Percentiles rank a stretch among this genome's conserved stretches.
phyloP scores from a whole-genome alignment of 352 stramenopile species.

The Globisporangium heterothallicum region DNA sequence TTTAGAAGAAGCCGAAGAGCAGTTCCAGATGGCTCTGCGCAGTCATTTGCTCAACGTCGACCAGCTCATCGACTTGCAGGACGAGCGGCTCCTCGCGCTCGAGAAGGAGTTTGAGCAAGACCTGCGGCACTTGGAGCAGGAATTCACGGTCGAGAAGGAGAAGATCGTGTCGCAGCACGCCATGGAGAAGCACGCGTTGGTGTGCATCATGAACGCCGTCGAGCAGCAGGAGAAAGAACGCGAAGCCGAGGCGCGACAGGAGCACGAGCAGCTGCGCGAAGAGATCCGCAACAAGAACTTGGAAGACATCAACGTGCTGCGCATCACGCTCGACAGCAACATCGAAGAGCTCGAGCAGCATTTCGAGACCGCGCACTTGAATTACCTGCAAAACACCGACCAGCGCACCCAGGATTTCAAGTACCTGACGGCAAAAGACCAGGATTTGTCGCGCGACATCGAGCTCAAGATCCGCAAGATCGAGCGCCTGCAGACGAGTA shows the following conservation, averaged over 20 bases:
- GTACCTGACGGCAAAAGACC: slow-evolving; percentile 90
- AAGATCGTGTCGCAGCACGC: slow-evolving; percentile 68
- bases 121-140: slow-evolving; percentile 71
- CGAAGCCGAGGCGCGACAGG: slow-evolving; percentile 63
- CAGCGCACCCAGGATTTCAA: slow-evolving; percentile 93
- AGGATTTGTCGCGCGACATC: slow-evolving; percentile 90
- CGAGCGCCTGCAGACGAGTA: slow-evolving; percentile 84
- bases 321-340: slow-evolving; percentile 90
- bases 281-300: slow-evolving; percentile 94
- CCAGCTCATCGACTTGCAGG: slow-evolving; percentile 88
- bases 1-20: slow-evolving; percentile 91
- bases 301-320: slow-evolving; percentile 93
- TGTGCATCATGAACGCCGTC: slow-evolving; percentile 83
- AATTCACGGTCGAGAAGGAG: slow-evolving; percentile 84
- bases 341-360: slow-evolving; percentile 94
- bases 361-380: slow-evolving; percentile 91
- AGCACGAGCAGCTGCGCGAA: slow-evolving; percentile 88
- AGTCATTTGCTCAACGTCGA: slow-evolving; percentile 90
- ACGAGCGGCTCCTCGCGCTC: slow-evolving; percentile 80
- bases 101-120: slow-evolving; percentile 91
- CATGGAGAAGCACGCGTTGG: slow-evolving; percentile 70
- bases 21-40: slow-evolving; percentile 90
- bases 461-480: slow-evolving; percentile 93
- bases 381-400: slow-evolving; percentile 92
- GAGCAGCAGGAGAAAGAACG: slow-evolving; percentile 82